Percentiles rank a stretch among this genome's conserved stretches.
Conservation (phyloP, 2,329 filamentous ascomycete genomes). For the Aspergillus niger region DNA sequence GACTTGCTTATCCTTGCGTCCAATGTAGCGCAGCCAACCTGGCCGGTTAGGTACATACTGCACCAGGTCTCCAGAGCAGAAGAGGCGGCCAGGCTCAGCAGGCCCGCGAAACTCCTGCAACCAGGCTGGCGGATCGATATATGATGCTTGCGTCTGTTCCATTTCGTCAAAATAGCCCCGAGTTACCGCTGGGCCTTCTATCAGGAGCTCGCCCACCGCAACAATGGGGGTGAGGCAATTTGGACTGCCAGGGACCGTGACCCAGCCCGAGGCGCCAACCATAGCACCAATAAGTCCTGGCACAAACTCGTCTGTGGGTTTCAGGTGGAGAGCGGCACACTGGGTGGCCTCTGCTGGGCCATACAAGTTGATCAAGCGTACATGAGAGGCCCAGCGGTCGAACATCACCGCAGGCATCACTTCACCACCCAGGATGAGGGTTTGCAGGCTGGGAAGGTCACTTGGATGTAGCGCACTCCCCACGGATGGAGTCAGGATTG, state of each 20-base stretch:
- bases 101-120: background rate
- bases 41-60: background rate
- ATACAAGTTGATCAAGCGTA: constrained; percentile 23
- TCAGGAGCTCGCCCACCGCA: too few relatives aligned
- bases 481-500: constrained; percentile 13
- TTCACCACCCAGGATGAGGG: constrained; percentile 13
- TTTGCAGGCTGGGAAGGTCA: constrained; percentile 9
- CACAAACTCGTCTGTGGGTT: constrained; percentile 18
- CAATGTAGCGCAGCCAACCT: too few relatives aligned
- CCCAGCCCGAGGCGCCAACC: too few relatives aligned
- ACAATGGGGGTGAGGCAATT: too few relatives aligned
- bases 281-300: constrained; percentile 3
- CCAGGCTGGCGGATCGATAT: too few relatives aligned
- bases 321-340: background rate
- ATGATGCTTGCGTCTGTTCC: too few relatives aligned
- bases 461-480: constrained; percentile 6
- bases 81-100: constrained; percentile 15
- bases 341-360: constrained; percentile 37
- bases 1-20: too few relatives aligned
- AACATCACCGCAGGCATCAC: constrained; percentile 14
- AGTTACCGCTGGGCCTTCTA: too few relatives aligned
- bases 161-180: too few relatives aligned
- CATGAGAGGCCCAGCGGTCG: constrained; percentile 13
- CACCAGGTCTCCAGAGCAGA: constrained; percentile 30
- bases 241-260: too few relatives aligned